Evolutionary conservation across 192 early-diverging fungal genomes (phyloP).

Genomic region (Rhizophagus clarus): DNA sequence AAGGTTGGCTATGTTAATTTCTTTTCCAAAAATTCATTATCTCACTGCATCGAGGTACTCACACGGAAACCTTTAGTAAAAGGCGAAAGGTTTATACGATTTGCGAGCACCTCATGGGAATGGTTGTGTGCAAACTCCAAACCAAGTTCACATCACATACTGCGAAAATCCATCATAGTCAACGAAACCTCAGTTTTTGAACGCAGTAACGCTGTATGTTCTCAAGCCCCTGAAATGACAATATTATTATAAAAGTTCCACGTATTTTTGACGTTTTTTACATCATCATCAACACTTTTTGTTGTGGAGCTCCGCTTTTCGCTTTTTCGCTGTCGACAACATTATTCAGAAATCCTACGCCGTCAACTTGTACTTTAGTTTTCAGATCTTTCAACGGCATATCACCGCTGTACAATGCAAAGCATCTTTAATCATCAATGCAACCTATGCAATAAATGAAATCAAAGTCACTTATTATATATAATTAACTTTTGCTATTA

Average conservation of each 20-base stretch:
- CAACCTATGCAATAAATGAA: not conserved
- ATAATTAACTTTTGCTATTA: not conserved
- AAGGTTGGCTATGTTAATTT: not conserved
- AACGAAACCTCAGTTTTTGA: conserved; percentile 11
- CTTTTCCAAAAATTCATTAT: not conserved
- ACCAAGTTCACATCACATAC: not conserved
- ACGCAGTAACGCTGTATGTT: not conserved
- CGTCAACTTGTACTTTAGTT: not conserved
- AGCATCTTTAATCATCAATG: not conserved
- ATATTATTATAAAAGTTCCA: conserved; percentile 3
- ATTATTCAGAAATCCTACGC: conserved; percentile 5
- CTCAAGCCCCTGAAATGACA: not conserved
- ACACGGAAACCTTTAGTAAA: conserved; percentile 20
- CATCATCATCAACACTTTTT: conserved; percentile 10
- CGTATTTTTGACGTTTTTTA: not conserved
- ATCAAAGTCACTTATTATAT: not conserved
- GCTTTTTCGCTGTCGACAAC: not conserved
- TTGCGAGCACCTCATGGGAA: not conserved
- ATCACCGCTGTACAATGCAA: not conserved
- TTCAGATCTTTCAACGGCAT: not conserved
- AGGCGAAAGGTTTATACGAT: conserved; percentile 15
- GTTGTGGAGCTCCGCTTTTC: not conserved
- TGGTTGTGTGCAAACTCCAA: not conserved
- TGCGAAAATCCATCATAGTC: conserved; percentile 21
- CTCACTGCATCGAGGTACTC: conserved; percentile 2